These are phyloP conservation scores for Panicum virgatum DNA, from an alignment of 202 grass and related monocot genomes.

Conservation along the genomic window DNA sequence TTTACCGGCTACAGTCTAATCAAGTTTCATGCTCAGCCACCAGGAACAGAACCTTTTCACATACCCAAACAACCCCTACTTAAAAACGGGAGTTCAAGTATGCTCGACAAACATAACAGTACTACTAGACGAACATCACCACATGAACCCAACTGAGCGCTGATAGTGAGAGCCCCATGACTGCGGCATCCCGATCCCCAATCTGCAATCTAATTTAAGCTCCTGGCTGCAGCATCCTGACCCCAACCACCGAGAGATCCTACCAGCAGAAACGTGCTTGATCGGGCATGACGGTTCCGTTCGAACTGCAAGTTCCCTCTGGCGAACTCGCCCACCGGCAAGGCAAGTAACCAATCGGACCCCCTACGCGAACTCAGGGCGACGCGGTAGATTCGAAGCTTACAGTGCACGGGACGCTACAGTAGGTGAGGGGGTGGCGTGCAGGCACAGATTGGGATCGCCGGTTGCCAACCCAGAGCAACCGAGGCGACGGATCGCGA, in stretches of 20 bases:
- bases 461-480: too few relatives aligned
- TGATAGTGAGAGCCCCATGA: too few relatives aligned
- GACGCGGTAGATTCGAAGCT: constrained; percentile 20
- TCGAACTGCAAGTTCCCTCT: not conserved
- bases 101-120: not conserved
- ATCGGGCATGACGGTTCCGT: not conserved
- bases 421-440: not conserved
- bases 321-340: not conserved
- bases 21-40: not conserved
- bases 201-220: too few relatives aligned
- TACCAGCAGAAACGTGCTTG: not conserved
- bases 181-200: too few relatives aligned
- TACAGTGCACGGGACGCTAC: not conserved
- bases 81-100: not conserved
- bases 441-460: constrained; percentile 1
- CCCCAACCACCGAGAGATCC: not conserved
- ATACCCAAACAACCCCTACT: not conserved
- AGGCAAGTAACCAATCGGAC: not conserved
- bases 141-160: constrained; percentile 5
- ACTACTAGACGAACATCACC: not conserved
- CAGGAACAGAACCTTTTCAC: not conserved
- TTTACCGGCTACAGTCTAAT: not conserved
- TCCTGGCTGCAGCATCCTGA: not conserved
- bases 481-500: not conserved
- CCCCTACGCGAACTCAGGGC: not conserved